Evolutionary conservation across 2,329 filamentous ascomycete species (phyloP), one percentile per base, ranked within the genome.

Genomic region (Penicillium occitanis): DNA sequence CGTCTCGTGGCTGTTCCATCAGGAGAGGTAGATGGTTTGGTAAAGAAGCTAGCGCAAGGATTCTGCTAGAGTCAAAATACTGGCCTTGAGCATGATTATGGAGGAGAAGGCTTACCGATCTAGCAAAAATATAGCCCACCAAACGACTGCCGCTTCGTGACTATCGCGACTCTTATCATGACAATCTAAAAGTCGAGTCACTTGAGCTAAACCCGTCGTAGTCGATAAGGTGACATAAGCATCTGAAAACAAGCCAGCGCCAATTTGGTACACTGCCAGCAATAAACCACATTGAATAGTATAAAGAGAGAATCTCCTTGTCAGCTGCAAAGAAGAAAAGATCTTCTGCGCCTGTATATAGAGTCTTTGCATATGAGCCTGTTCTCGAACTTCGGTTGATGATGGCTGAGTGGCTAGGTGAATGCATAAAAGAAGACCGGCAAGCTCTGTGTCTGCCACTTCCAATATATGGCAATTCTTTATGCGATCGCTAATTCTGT

Each of bases 41-140:
- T 19, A 62, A 40, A n/a, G 60, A 62, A n/a, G 60, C 60, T 37
- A 62, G 37, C 14, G 46, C 60, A 40, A 62, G 60, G 13, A 62
- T 33, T 40, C 60, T 62, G 19, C 28, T 13, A 33, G 6, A 6
- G 37, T 19, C 10, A 48, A 28, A 53, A 14, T 25, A 35, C 17
- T 17, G 22, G 17, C 22, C 50, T n/a, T 11, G 30, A 2, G 13
- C 8, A 19, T 55, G 10, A 19, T 2, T 19, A 4, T 2, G 17
- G 17, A 5, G 17, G 17, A 19, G 50, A 50, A 25, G 5, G 1
- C 60, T 22, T 57, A 65, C 64, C 64, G 64, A 48, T 61, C 64
- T 19, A 65, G 48, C 14, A 65, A 30, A 25, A 61, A 65, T n/a
- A 46, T 53, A 35, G 57, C 64, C 64, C 64, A 65, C 64, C 64